Evolutionary conservation across 192 early-diverging fungal species (phyloP).

Genomic region (Linnemannia hyalina): DNA sequence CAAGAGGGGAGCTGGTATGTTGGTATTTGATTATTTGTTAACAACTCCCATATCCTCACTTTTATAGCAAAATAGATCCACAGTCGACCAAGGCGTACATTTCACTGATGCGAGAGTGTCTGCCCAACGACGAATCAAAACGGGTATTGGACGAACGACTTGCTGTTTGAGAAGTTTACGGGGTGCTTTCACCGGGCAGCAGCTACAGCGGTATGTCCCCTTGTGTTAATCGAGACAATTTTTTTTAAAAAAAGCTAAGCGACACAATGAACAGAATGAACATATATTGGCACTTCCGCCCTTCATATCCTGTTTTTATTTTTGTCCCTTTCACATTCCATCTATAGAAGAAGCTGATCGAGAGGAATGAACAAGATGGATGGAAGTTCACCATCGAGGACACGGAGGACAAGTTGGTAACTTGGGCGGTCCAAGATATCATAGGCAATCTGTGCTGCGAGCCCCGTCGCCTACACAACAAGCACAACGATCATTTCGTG

Average conservation of each 20-base stretch:
- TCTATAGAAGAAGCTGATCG: neutral
- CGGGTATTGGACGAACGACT: neutral
- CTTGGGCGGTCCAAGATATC: slow-evolving; percentile 10
- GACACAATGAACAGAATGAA: neutral
- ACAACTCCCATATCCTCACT: neutral
- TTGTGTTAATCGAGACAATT: neutral
- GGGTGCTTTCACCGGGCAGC: neutral
- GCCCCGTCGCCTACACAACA: neutral
- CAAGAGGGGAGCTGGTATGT: too few species aligned
- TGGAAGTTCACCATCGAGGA: slow-evolving; percentile 12
- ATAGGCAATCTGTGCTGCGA: slow-evolving; percentile 18
- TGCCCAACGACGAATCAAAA: slow-evolving; percentile 1
- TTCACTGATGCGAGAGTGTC: neutral
- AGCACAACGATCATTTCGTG: neutral
- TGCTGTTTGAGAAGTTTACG: slow-evolving; percentile 9
- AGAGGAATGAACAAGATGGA: neutral
- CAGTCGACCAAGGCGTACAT: slow-evolving; percentile 21
- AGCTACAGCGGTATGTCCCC: neutral
- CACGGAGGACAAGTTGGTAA: slow-evolving; percentile 2
- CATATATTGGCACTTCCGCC: neutral
- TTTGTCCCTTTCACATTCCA: neutral
- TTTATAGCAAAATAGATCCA: neutral
- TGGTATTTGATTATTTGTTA: too few species aligned
- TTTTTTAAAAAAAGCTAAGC: too few species aligned
- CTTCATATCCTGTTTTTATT: too few species aligned